Evolutionary conservation across 2,329 filamentous ascomycete genomes (phyloP).

Genomic region (Diaporthe eres): DNA sequence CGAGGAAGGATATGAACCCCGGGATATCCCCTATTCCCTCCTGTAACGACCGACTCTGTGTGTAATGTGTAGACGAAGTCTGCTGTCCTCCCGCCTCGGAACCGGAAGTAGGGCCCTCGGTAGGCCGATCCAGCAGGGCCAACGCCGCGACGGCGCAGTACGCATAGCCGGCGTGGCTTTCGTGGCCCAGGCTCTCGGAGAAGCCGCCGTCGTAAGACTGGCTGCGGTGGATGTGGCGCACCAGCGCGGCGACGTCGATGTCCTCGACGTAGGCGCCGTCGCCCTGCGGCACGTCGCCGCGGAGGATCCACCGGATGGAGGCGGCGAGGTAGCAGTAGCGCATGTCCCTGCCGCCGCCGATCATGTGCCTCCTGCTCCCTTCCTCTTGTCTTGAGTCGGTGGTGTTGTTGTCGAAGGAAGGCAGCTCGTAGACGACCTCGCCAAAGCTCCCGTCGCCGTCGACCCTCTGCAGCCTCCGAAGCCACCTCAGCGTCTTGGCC

Average conservation of each 20-base stretch:
- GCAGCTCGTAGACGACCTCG: conserved; percentile 75
- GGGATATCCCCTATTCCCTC: conserved; percentile 58
- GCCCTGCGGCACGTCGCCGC: conserved; percentile 68
- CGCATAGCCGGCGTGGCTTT: conserved; percentile 91
- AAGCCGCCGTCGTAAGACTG: conserved; percentile 90
- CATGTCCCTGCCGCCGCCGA: conserved; percentile 88
- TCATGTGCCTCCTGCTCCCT: conserved; percentile 46
- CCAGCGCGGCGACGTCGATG: conserved; percentile 79
- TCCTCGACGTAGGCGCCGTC: conserved; percentile 74
- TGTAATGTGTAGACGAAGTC: conserved; percentile 1
- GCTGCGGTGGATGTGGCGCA: conserved; percentile 73
- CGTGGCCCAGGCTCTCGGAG: conserved; percentile 81
- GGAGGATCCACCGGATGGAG: conserved; percentile 85
- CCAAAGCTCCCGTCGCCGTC: conserved; percentile 88
- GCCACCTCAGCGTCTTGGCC: conserved; percentile 78
- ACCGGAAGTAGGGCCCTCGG: conserved; percentile 47
- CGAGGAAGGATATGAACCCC: conserved; percentile 65
- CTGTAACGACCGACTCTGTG: conserved; percentile 51
- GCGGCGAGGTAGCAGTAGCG: conserved; percentile 90
- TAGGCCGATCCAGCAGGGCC: conserved; percentile 78
- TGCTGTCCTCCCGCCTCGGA: neutral
- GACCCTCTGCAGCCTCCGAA: conserved; percentile 79
- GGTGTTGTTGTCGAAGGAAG: conserved; percentile 50
- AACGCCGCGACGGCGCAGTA: conserved; percentile 89
- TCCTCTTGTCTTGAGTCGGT: conserved; percentile 50